Conservation (phyloP, 75 land plant species). For the Isoetes taiwanensis region DNA sequence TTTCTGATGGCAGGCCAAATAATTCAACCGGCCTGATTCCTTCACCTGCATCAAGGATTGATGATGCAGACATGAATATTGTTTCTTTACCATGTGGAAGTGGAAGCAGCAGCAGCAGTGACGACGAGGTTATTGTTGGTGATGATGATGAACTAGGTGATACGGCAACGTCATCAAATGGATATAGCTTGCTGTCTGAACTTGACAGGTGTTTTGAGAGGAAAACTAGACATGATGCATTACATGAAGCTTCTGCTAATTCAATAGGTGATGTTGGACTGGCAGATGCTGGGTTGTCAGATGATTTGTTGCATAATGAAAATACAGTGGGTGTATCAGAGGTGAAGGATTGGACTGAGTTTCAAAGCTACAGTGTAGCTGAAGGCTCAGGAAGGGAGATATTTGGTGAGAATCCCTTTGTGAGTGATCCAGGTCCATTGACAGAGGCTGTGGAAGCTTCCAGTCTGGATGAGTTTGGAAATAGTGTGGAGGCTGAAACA, state of each 20-base stretch:
- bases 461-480: conserved; percentile 4
- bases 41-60: neutral
- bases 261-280: too few relatives aligned
- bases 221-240: too few relatives aligned
- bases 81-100: neutral
- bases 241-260: too few relatives aligned
- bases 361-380: too few relatives aligned
- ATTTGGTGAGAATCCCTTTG: conserved; percentile 45
- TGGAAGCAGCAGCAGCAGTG: conserved; percentile 13
- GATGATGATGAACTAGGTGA: conserved; percentile 53
- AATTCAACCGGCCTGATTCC: neutral
- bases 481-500: neutral
- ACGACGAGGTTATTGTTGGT: conserved; percentile 33
- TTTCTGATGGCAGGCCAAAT: neutral
- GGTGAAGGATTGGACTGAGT: too few relatives aligned
- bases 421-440: conserved; percentile 40
- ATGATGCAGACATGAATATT: neutral
- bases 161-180: conserved; percentile 33
- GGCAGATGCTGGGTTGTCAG: too few relatives aligned
- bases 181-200: too few relatives aligned
- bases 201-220: too few relatives aligned
- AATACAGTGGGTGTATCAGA: too few relatives aligned
- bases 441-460: neutral
- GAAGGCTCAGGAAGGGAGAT: too few relatives aligned
- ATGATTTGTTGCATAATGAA: too few relatives aligned